A percentile compares a stretch with the other conserved stretches of the same genome.
These are phyloP conservation scores for Erodium trifolium DNA, from an alignment of 441 rosid species.

Conservation along the genomic window DNA sequence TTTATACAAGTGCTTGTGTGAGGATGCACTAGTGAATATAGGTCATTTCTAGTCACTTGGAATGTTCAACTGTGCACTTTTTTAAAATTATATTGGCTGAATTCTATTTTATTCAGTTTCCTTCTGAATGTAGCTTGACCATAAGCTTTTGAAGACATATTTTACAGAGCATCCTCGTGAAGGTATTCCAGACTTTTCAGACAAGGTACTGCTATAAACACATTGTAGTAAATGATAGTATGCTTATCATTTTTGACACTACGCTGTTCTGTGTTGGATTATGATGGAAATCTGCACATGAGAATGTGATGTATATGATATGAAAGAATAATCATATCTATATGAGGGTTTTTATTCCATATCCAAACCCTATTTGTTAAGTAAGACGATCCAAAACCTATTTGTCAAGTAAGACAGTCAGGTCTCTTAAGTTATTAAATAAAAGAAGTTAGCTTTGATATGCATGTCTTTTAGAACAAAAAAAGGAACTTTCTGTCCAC, in stretches of 20 bases:
- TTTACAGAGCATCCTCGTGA: slow-evolving; percentile 51
- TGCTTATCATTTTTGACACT: not conserved
- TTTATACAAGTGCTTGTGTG: not conserved
- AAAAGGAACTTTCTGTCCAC: too few relatives aligned
- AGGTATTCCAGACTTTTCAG: slow-evolving; percentile 57
- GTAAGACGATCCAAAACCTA: too few relatives aligned
- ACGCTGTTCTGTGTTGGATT: not conserved
- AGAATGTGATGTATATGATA: not conserved
- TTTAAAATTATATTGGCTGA: not conserved
- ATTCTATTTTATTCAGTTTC: not conserved
- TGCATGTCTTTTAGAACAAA: too few relatives aligned
- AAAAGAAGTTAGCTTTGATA: too few relatives aligned
- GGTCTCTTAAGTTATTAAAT: too few relatives aligned
- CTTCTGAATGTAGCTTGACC: slow-evolving; percentile 53
- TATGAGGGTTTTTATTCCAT: too few relatives aligned
- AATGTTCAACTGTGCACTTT: not conserved
- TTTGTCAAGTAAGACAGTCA: too few relatives aligned
- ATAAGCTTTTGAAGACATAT: slow-evolving; percentile 39
- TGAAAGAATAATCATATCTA: not conserved
- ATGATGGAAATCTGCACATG: too few relatives aligned
- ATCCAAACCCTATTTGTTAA: too few relatives aligned
- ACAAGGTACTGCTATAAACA: slow-evolving; percentile 39
- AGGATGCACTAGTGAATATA: not conserved
- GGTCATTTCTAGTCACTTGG: not conserved
- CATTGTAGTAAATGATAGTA: not conserved